phyloP scores from a whole-genome alignment of 1,284 basidiomycete species.

The Erythrobasidium hasegawianum region DNA sequence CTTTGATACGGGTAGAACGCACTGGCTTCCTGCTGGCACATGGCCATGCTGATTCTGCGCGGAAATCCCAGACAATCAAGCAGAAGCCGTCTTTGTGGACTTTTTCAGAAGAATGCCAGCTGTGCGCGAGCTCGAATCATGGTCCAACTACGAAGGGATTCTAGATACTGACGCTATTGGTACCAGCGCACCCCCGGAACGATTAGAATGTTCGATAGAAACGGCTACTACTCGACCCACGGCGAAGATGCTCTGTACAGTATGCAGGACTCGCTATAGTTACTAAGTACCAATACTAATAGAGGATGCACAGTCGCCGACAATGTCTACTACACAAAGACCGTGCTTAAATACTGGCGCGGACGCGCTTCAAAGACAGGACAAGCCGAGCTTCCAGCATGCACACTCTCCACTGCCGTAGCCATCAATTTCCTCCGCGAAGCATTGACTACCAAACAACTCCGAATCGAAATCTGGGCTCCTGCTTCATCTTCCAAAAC shows the following conservation, averaged over 20 bases:
- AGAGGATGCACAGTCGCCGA: conserved; percentile 15
- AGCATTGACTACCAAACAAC: conserved; percentile 81
- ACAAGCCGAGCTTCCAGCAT: conserved; percentile 62
- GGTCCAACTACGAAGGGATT: conserved; percentile 53
- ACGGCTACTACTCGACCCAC: conserved; percentile 80
- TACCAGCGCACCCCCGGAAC: conserved; percentile 52
- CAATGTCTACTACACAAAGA: conserved; percentile 66
- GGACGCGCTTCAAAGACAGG: conserved; percentile 39
- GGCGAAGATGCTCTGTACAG: conserved; percentile 84
- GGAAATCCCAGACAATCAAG: conserved; percentile 18
- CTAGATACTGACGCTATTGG: conserved; percentile 53
- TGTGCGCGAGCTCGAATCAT: too few relatives aligned
- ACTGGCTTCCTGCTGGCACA: neutral
- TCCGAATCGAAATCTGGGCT: conserved; percentile 77
- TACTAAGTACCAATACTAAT: neutral
- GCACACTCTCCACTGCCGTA: conserved; percentile 72
- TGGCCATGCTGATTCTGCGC: too few relatives aligned
- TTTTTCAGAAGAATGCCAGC: conserved; percentile 21
- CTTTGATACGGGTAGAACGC: conserved; percentile 17
- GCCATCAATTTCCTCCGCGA: conserved; percentile 84
- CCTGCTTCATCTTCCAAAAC: conserved; percentile 15
- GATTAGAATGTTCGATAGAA: conserved; percentile 76
- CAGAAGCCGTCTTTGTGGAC: conserved; percentile 16
- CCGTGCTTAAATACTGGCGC: conserved; percentile 80
- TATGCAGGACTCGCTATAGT: conserved; percentile 63